Conservation (phyloP, 1,284 basidiomycete genomes). For the Ceratobasidium sp. region DNA sequence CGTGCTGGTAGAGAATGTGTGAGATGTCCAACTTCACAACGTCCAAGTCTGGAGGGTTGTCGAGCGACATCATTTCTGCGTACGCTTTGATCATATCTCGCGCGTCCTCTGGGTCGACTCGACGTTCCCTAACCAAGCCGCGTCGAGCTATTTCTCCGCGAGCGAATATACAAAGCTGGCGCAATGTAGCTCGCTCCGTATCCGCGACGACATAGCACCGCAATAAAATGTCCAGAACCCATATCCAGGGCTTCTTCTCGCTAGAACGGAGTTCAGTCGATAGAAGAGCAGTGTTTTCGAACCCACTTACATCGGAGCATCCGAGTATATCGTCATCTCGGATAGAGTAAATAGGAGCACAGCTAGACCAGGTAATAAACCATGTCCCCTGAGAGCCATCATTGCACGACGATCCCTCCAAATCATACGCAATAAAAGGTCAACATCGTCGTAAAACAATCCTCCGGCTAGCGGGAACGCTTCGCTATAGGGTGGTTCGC, state of each 20-base stretch:
- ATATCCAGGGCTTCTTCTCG: neutral
- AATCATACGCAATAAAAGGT: neutral
- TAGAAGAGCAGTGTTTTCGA: too few relatives aligned
- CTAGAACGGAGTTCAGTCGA: neutral
- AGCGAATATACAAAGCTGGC: neutral
- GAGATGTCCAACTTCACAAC: constrained; percentile 13
- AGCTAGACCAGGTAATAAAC: constrained; percentile 11
- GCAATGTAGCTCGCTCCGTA: neutral
- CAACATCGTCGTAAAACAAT: neutral
- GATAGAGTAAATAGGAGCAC: constrained; percentile 11
- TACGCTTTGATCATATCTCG: neutral
- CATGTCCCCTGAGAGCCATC: neutral
- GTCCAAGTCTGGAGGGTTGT: neutral
- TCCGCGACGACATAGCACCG: constrained; percentile 18
- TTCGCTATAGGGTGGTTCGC: neutral
- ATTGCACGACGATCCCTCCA: constrained; percentile 13
- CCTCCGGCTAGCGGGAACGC: constrained; percentile 18
- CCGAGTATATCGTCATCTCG: neutral
- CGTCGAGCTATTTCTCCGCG: neutral
- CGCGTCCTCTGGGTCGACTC: neutral
- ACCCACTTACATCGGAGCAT: neutral
- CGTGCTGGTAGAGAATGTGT: neutral
- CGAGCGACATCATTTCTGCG: neutral
- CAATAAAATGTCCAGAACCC: constrained; percentile 6
- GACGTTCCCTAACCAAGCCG: neutral